Conservation (phyloP, 352 stramenopile genomes). For the Phytophthora hibernalis region DNA sequence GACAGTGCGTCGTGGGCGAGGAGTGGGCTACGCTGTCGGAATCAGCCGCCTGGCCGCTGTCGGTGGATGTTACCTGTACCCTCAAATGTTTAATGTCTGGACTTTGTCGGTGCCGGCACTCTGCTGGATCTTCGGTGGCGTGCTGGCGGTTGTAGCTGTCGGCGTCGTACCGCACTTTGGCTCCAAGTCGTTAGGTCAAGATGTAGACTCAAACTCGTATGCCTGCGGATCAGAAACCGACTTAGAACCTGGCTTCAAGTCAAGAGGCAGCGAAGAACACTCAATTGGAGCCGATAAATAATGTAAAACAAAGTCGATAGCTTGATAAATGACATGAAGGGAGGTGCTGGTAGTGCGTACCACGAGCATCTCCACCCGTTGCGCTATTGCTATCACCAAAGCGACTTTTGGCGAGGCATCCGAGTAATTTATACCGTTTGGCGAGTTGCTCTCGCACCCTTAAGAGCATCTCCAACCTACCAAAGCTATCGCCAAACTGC, state of each 20-base stretch:
- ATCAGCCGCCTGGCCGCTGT: conserved; percentile 23
- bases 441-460: too few species aligned
- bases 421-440: too few species aligned
- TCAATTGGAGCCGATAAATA: too few species aligned
- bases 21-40: conserved; percentile 29
- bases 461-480: too few species aligned
- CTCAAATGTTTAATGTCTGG: conserved; percentile 38
- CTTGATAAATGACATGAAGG: too few species aligned
- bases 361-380: too few species aligned
- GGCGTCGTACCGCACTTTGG: conserved; percentile 2
- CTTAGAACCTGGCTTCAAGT: neutral
- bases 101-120: conserved; percentile 25
- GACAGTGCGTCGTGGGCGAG: conserved; percentile 17
- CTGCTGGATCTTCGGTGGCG: conserved; percentile 25
- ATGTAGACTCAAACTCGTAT: neutral
- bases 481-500: too few species aligned
- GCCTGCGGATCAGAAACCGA: neutral
- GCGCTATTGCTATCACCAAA: too few species aligned
- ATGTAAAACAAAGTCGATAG: too few species aligned
- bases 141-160: conserved; percentile 10
- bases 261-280: neutral
- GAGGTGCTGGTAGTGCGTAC: too few species aligned
- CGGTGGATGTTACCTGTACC: conserved; percentile 26
- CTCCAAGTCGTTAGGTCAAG: neutral
- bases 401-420: too few species aligned